Evolutionary conservation across 2,329 filamentous ascomycete species (phyloP), one percentile per base, ranked within the genome.

Genomic region (Beauveria varroae): DNA sequence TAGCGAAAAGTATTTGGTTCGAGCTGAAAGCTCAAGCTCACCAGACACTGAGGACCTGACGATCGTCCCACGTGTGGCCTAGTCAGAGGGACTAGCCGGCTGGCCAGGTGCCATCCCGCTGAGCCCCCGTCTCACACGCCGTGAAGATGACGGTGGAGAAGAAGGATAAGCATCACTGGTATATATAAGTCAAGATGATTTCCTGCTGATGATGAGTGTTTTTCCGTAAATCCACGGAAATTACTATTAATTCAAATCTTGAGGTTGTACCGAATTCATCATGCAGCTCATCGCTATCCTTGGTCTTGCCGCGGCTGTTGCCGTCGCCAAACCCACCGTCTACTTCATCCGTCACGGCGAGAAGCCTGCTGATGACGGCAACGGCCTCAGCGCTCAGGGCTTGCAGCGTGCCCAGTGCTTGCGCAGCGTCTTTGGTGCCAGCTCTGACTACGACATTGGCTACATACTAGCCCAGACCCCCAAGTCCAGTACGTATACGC

Each of bases 301-400:
- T 1, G 57, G 61, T n/a, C 56, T 68, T 24, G 62, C 63, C 9
- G 63, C 64, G 7, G 26, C 68, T 24, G 68, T 65, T 3, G 63
- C 64, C 9, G 66, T 66, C 3, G 61, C 61, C 34, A 64, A 67
- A 10, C 78, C 82, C 1, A 86, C 79, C 0, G 80, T 87, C 37
- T 87, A 85, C 68, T 72, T 87, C 9, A 87, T 87, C 68, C 81
- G 84, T 20, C 85, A 87, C 65, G 85, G 84, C 62, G 85, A 87
- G 70, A 87, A 87, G 70, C 84, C 84, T 1, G 70, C 76, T 43
- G 76, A 76, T 4, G 72, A 79, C 57, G 75, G 75, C 18, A 73
- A 78, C 61, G 83, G 83, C 2, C 73, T 87, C 51, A 83, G 71
- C 60, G 65, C 75, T 0, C 67, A 78, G 63, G 85, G 85, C n/a